phyloP scores from a whole-genome alignment of 192 early-diverging fungal genomes.

The Coemansia nantahalensis region DNA sequence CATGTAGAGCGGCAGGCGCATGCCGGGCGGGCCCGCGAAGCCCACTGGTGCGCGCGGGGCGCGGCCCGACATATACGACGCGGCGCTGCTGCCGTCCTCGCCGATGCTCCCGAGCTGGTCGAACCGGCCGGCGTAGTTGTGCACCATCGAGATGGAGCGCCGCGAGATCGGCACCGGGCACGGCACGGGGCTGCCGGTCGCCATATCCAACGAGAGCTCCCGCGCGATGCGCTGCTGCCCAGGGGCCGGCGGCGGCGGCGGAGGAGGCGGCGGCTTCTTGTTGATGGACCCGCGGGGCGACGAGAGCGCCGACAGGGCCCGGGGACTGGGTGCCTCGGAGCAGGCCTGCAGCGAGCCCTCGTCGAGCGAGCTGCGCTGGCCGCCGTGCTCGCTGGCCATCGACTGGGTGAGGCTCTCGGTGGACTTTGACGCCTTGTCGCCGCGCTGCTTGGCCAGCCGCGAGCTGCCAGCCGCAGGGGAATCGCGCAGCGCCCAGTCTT shows the following conservation, averaged over 20 bases:
- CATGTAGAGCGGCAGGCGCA: constrained; percentile 29
- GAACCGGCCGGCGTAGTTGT: constrained; percentile 12
- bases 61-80: constrained; percentile 3
- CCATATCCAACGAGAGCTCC: constrained; percentile 34
- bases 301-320: constrained; percentile 21
- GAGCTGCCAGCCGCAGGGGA: constrained; percentile 3
- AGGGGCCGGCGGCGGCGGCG: not conserved
- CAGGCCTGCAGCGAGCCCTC: constrained; percentile 26
- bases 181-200: constrained; percentile 11
- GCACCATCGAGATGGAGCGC: constrained; percentile 42
- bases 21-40: not conserved
- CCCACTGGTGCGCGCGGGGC: not conserved
- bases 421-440: constrained; percentile 13
- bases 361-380: constrained; percentile 35
- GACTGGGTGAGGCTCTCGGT: constrained; percentile 15
- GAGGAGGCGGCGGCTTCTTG: constrained; percentile 6
- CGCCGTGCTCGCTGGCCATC: constrained; percentile 6
- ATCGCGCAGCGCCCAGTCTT: constrained; percentile 30
- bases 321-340: constrained; percentile 23
- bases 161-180: constrained; percentile 37
- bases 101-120: constrained; percentile 45
- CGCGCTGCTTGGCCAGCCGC: constrained; percentile 22
- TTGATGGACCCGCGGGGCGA: constrained; percentile 40
- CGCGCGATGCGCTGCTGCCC: constrained; percentile 29
- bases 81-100: constrained; percentile 22